These are phyloP conservation scores for Paraphaeosphaeria minitans DNA, from an alignment of 2,329 filamentous ascomycete species.

Conservation along the genomic window DNA sequence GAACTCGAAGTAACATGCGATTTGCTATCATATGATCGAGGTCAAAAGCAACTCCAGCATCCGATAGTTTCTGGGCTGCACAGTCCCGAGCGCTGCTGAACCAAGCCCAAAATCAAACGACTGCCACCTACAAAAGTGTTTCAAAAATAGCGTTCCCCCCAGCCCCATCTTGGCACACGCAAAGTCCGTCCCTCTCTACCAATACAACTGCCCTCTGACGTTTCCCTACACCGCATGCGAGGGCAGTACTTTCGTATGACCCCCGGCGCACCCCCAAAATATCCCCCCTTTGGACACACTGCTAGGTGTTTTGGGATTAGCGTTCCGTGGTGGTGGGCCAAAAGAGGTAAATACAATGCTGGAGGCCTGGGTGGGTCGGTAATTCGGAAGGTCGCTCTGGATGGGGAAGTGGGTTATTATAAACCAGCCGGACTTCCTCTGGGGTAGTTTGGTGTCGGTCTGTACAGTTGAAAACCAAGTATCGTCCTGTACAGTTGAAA, in stretches of 20 bases:
- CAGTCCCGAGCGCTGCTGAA: no score
- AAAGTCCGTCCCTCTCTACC: neutral
- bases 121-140: no score
- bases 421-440: no score
- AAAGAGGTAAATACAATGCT: neutral
- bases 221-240: neutral
- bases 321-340: neutral
- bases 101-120: no score
- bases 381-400: neutral
- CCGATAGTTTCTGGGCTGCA: no score
- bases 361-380: neutral
- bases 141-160: no score
- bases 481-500: neutral
- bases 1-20: no score
- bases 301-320: neutral
- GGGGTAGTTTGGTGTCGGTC: no score
- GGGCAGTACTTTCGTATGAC: neutral
- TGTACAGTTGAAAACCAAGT: no score
- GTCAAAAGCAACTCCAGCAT: no score
- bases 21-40: no score
- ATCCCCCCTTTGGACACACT: neutral
- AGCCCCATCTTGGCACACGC: no score
- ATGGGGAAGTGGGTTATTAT: neutral
- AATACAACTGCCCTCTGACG: neutral
- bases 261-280: neutral